Evolutionary conservation across 1,139 yeast species (phyloP).

Genomic region (Keqinozyma sinolaborantium): DNA sequence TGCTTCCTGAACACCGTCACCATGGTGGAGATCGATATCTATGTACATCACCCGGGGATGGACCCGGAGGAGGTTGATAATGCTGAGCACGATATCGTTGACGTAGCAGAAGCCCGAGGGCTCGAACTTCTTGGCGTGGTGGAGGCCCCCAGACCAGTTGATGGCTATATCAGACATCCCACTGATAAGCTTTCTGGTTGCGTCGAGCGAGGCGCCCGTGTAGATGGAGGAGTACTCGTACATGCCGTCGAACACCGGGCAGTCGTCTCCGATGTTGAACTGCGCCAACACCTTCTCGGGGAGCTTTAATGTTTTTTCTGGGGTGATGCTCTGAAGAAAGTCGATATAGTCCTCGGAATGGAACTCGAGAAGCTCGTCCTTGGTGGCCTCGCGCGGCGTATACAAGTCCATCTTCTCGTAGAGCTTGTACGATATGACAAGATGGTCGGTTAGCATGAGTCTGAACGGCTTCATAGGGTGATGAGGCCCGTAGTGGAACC

Average conservation of each 20-base stretch:
- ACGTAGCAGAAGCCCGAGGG: slow-evolving; percentile 96
- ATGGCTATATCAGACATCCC: slow-evolving; percentile 96
- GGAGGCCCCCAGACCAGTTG: slow-evolving; percentile 96
- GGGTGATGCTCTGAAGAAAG: slow-evolving; percentile 76
- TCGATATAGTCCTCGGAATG: slow-evolving; percentile 88
- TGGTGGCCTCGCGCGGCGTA: slow-evolving; percentile 77
- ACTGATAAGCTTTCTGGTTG: slow-evolving; percentile 87
- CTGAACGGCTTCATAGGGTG: slow-evolving; percentile 99
- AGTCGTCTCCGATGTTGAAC: slow-evolving; percentile 95
- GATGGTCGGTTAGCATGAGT: slow-evolving; percentile 88
- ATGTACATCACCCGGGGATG: slow-evolving; percentile 95
- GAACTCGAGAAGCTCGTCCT: slow-evolving; percentile 71
- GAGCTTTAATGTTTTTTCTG: slow-evolving; percentile 66
- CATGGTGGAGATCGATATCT: slow-evolving; percentile 96
- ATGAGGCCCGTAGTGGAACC: slow-evolving; percentile 83
- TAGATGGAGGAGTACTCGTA: slow-evolving; percentile 92
- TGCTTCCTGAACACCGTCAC: slow-evolving; percentile 98
- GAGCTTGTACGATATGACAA: slow-evolving; percentile 79
- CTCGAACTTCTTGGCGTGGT: slow-evolving; percentile 94
- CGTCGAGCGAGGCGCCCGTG: slow-evolving; percentile 98
- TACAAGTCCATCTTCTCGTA: slow-evolving; percentile 90
- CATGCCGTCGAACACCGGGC: slow-evolving; percentile 95
- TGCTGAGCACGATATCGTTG: slow-evolving; percentile 68
- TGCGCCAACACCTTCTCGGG: slow-evolving; percentile 57
- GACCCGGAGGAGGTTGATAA: slow-evolving; percentile 81